Conservation (phyloP, 345 rosid genomes). For the Raphanus raphanistrum region DNA sequence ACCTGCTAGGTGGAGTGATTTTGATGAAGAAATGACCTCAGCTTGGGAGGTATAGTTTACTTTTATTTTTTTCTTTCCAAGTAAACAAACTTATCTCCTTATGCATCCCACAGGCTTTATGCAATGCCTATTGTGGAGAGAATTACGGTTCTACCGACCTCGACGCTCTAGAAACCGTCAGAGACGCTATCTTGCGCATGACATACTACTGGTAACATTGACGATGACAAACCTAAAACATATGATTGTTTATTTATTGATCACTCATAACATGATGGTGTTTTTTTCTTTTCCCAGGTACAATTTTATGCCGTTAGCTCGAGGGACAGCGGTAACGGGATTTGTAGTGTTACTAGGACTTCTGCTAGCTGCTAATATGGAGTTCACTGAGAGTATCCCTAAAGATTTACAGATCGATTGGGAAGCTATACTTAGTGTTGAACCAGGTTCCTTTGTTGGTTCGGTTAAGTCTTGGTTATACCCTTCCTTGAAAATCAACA, state of each 20-base stretch:
- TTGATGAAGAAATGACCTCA: conserved; percentile 77
- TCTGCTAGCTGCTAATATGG: conserved; percentile 88
- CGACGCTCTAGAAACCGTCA: conserved; percentile 58
- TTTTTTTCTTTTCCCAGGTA: conserved; percentile 55
- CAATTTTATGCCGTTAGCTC: conserved; percentile 91
- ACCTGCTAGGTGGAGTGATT: conserved; percentile 91
- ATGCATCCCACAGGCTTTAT: conserved; percentile 56
- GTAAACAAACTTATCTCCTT: background rate
- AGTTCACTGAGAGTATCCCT: conserved; percentile 68
- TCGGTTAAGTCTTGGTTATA: conserved; percentile 78
- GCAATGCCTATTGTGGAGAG: conserved; percentile 84
- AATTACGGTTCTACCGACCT: conserved; percentile 68
- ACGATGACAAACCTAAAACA: background rate
- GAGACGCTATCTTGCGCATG: conserved; percentile 81
- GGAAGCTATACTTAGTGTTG: conserved; percentile 84
- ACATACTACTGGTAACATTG: conserved; percentile 82
- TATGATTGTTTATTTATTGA: background rate
- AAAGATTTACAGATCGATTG: conserved; percentile 83
- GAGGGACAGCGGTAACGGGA: conserved; percentile 90
- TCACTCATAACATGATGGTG: conserved; percentile 4
- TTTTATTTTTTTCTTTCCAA: background rate
- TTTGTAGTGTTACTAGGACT: conserved; percentile 76
- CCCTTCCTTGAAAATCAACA: conserved; percentile 64
- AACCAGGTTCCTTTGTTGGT: conserved; percentile 58
- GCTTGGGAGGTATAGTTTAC: conserved; percentile 76